Base-by-base conservation (phyloP, 257 asterid genomes). In the Perilla frutescens region DNA sequence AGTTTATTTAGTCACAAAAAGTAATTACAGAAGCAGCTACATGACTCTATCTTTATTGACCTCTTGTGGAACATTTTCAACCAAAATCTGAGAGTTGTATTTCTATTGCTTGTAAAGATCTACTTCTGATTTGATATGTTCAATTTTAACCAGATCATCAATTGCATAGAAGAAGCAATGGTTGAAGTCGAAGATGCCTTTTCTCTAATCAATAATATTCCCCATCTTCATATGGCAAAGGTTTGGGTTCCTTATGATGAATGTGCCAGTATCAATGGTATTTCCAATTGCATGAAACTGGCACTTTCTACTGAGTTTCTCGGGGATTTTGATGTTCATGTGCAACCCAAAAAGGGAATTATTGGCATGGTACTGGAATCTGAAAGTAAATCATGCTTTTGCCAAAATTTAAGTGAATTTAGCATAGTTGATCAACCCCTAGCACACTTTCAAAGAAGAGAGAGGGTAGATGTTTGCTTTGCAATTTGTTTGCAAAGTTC, bases 211-310 rank as follows among this genome's bases (percentile, higher is more conserved):
- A 3, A 0, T 4, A 4, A 14, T 2, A 62, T 41, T 62, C 75
- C 75, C 20, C 69, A 67, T 39, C 11, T 58, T 4, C 39, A 58
- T 5, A 7, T 37, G 47, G 70, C 63, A 39, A 59, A 66, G 4
- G 62, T 15, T 11, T 75, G 79, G 63, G 36, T 57, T 10, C 48
- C 63, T 58, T 36, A 56, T 41, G 15, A 2, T 45, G 48, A 65
- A 65, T 65, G 50, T 65, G 7, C 5, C n/a, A 32, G 41, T 7
- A 12, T 3, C 1, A 43, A 3, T 32, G 31, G 5, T 11, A 9
- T 20, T 20, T 20, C 26, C 26, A 20, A 20, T 20, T 20, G 26
- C 68, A 31, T 66, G 67, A 43, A 56, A 5, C 9, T 32, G 1
- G n/a, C 8, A 32, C 4, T 12, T 0, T 1, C 26, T 5, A 11